Evolutionary conservation across 2,329 filamentous ascomycete species (phyloP).

Genomic region (Esteya vermicola): DNA sequence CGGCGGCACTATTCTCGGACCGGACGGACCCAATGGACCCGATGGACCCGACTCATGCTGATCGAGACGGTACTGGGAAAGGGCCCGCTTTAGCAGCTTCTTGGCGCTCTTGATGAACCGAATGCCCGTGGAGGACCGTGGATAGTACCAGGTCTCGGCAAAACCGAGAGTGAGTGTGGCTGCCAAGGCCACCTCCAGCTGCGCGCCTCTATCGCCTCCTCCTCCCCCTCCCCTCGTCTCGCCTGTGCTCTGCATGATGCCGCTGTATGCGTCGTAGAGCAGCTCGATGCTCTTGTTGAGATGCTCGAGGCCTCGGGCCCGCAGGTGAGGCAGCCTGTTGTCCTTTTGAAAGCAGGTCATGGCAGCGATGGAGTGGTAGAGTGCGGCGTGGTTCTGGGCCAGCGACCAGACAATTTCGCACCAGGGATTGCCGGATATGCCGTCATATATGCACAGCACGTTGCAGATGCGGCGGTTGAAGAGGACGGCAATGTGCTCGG

Average conservation of each 20-base stretch:
- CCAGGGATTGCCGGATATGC: conserved; percentile 1
- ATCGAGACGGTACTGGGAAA: not conserved
- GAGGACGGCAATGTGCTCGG: conserved; percentile 3
- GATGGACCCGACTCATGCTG: too few species aligned
- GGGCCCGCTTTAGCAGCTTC: not conserved
- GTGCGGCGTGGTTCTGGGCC: conserved; percentile 1
- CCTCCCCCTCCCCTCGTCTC: too few species aligned
- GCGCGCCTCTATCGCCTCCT: too few species aligned
- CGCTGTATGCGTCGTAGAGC: not conserved
- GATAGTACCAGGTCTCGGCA: conserved; percentile 4
- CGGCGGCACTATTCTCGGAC: too few species aligned
- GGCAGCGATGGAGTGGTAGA: conserved; percentile 4
- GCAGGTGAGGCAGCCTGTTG: not conserved
- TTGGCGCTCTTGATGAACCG: conserved; percentile 2
- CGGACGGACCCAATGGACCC: too few species aligned
- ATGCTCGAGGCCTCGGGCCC: not conserved
- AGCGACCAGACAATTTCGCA: conserved; percentile 3
- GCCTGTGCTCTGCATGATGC: too few species aligned
- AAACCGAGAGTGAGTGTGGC: not conserved
- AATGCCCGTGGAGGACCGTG: conserved; percentile 2
- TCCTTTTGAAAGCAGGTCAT: conserved; percentile 5
- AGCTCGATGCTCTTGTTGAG: conserved; percentile 2
- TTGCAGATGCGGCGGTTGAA: conserved; percentile 3
- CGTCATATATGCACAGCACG: conserved; percentile 3
- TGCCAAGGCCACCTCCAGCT: conserved; percentile 1